Conservation (phyloP, 352 stramenopile species). For the Phytophthora hybrid region DNA sequence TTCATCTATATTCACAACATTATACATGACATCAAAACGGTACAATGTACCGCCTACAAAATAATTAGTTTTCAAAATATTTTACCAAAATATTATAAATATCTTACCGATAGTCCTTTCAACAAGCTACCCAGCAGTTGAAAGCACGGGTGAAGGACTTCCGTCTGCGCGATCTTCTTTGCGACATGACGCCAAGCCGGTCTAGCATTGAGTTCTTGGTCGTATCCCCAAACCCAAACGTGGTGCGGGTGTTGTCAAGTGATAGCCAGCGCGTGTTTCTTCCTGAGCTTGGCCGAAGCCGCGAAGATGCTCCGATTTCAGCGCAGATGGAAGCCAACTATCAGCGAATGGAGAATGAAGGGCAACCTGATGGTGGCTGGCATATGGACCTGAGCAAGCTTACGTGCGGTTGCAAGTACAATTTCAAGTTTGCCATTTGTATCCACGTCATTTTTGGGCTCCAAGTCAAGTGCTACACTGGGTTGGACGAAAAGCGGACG, state of each 20-base stretch:
- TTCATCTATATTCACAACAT: no score
- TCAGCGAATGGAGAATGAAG: conserved; percentile 2
- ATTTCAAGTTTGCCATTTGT: conserved; percentile 10
- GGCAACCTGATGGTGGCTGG: background rate
- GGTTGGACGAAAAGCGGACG: background rate
- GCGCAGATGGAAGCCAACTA: conserved; percentile 10
- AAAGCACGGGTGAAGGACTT: no score
- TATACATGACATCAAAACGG: no score
- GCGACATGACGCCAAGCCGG: no score
- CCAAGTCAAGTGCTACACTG: conserved; percentile 2
- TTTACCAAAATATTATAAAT: no score
- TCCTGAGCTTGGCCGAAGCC: background rate
- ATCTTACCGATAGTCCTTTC: no score
- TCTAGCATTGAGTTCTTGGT: no score
- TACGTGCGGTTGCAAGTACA: conserved; percentile 7
- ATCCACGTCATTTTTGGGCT: conserved; percentile 9
- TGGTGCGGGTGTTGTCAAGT: background rate
- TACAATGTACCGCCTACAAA: no score
- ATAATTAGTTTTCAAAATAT: no score
- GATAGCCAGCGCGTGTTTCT: background rate
- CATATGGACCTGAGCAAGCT: background rate
- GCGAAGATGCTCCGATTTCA: background rate
- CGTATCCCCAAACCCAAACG: no score
- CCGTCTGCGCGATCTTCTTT: no score
- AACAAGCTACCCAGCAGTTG: no score